Base-by-base conservation (phyloP, 2,329 filamentous ascomycete species). In the Phialocephala sp. region DNA sequence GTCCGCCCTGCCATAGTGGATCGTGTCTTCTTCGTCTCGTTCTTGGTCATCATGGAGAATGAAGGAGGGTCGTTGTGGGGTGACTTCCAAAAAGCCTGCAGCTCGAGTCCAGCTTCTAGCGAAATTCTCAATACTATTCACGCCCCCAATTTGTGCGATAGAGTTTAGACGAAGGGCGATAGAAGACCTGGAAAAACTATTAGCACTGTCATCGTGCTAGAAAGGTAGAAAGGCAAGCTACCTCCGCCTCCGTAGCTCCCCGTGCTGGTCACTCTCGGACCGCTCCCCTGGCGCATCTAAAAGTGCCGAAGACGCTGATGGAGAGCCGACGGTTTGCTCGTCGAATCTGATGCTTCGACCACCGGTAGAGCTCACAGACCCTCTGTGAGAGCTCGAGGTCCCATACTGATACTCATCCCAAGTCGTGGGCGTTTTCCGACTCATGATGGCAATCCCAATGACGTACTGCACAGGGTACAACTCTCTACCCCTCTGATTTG, bases 121-220 rank as follows among this genome's bases (percentile, higher is more conserved):
- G 76, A 98, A 98, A 74, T 94, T 97, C 75, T 95, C 90, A 73
- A 98, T 91, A 78, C 92, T 96, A 82, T 98, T 98, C 67, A 94
- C 90, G 59, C 94, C 94, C 69, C 94, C 95, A 57, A 92, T 89
- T 67, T 97, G 89, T 71, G 85, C 83, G 62, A 90, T 76, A 61
- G 83, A 81, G 32, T 85, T 79, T 41, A 91, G 78, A 39, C 83
- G 83, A 68, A 85, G 82, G 37, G 83, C 84, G 45, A 87, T 80
- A 8, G 87, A 89, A n/a, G 86, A 86, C 66, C 87, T 88, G 68
- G 24, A 47, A 24, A 27, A 43, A 14, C n/a, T 41, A 55, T 72
- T 63, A 72, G 27, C 65, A 56, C 35, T 32, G 2, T 32, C 39
- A 62, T 24, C 36, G 15, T 43, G 37, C 15, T 9, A 37, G 15